Percentiles rank a stretch among this genome's conserved stretches.
These are phyloP conservation scores for Komagataella pastoris DNA, from an alignment of 805 yeast species.

Conservation along the genomic window DNA sequence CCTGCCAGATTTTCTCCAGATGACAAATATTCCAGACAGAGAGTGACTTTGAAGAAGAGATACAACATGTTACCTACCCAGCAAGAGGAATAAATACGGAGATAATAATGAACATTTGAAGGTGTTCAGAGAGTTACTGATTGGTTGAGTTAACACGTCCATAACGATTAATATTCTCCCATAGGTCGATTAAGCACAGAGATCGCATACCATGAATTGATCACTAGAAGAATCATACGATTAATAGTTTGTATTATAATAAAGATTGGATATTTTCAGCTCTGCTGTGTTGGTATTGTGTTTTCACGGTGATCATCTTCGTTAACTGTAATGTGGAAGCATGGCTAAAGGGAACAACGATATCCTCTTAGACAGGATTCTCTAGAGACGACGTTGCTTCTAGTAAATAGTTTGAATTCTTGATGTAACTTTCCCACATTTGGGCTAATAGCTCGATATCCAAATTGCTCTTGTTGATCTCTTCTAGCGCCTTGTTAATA, in stretches of 20 bases:
- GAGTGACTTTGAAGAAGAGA: constrained; percentile 96
- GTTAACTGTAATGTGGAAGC: not conserved
- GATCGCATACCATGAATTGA: not conserved
- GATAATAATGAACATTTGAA: no score
- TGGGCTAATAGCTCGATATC: constrained; percentile 60
- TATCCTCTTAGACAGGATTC: constrained; percentile 24
- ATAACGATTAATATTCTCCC: not conserved
- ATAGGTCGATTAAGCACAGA: not conserved
- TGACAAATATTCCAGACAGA: constrained; percentile 97
- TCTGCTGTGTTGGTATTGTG: not conserved
- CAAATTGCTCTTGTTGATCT: constrained; percentile 52
- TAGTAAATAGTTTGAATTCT: constrained; percentile 57
- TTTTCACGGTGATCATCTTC: not conserved
- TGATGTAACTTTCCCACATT: constrained; percentile 68
- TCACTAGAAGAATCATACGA: not conserved
- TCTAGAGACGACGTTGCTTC: constrained; percentile 51
- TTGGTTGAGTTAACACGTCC: constrained; percentile 1
- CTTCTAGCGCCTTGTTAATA: constrained; percentile 46
- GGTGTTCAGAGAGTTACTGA: no score
- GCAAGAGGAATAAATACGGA: constrained; percentile 16
- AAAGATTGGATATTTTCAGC: not conserved
- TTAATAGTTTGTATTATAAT: not conserved
- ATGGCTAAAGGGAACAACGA: not conserved
- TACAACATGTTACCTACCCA: constrained; percentile 80
- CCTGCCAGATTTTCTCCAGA: constrained; percentile 99